Base-by-base conservation (phyloP, 2,329 filamentous ascomycete species). In the Aspergillus sp. region DNA sequence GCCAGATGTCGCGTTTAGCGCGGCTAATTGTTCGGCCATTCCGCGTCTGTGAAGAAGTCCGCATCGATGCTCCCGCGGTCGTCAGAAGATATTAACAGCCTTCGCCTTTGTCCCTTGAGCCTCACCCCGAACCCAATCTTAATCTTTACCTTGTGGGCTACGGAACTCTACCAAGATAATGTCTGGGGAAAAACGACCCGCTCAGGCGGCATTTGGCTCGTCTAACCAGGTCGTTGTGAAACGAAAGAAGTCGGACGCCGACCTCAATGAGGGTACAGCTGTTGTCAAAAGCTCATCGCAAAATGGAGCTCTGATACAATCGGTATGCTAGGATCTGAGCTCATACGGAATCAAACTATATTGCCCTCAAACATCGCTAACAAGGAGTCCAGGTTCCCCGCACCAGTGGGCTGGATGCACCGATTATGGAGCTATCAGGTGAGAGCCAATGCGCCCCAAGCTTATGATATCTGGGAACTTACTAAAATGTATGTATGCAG, bases 151-250 rank as follows among this genome's bases (percentile, higher is more conserved):
- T 29, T 54, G 11, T 24, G 45, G 49, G 14, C 58, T 46, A 29
- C 53, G 49, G 36, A 31, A 12, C 49, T 11, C 39, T 54, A 11
- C 36, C 29, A 20, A 56, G 63, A 78, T 64, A 60, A 97, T 96
- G 93, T 92, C 92, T 36, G 85, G 90, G 63, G 93, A 96, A 78
- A 98, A 99, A 80, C 87, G 95, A 73, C 90, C 92, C 60, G 92
- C 93, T n/a, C 88, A 90, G 62, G 89, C 90, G 67, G 90, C 91
- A 61, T 94, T 94, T 67, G 86, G 88, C 69, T 87, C 87, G 24
- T 87, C 88, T 9, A 75, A 63, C 52, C 91, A 96, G 77, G 84
- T 94, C 67, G 86, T 92, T 45, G 89, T 98, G 63, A 99, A 98
- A 82, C 85, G 94, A 74, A 92, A 94, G 75, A 96, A 95, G 75